A percentile compares a stretch with the other conserved stretches of the same genome.
Evolutionary conservation across 352 stramenopile genomes (phyloP).

Genomic region (Phytopythium oedochilum): DNA sequence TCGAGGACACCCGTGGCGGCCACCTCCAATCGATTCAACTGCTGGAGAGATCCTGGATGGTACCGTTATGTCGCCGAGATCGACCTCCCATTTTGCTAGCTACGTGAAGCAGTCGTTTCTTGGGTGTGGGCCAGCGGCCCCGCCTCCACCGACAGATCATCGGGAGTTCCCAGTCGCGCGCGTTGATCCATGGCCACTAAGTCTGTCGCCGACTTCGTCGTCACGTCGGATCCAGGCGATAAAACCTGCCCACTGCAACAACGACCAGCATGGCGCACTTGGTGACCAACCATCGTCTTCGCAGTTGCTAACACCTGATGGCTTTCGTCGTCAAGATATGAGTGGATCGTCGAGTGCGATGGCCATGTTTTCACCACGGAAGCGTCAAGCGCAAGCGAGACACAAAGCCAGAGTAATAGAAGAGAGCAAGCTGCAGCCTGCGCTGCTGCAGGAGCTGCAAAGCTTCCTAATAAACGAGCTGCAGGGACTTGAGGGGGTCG

Average conservation of each 20-base stretch:
- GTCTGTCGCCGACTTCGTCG: constrained; percentile 2
- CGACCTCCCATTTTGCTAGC: neutral
- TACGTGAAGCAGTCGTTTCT: neutral
- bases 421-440: constrained; percentile 13
- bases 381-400: constrained; percentile 6
- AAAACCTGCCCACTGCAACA: neutral
- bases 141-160: constrained; percentile 4
- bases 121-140: too few relatives aligned
- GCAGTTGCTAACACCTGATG: neutral
- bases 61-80: neutral
- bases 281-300: neutral
- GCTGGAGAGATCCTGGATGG: neutral
- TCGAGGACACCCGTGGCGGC: neutral
- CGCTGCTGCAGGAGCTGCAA: constrained; percentile 42
- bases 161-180: constrained; percentile 21
- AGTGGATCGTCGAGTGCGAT: neutral
- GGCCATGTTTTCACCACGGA: constrained; percentile 9
- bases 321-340: neutral
- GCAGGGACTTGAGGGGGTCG: constrained; percentile 1
- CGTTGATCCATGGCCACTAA: constrained; percentile 37
- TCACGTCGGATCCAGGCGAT: neutral
- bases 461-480: constrained; percentile 29
- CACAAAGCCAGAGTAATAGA: constrained; percentile 4
- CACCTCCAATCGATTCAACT: neutral
- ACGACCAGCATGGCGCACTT: neutral